These are phyloP conservation scores for Tolypocladium pustulatum DNA, from an alignment of 2,329 filamentous ascomycete species.

Conservation along the genomic window DNA sequence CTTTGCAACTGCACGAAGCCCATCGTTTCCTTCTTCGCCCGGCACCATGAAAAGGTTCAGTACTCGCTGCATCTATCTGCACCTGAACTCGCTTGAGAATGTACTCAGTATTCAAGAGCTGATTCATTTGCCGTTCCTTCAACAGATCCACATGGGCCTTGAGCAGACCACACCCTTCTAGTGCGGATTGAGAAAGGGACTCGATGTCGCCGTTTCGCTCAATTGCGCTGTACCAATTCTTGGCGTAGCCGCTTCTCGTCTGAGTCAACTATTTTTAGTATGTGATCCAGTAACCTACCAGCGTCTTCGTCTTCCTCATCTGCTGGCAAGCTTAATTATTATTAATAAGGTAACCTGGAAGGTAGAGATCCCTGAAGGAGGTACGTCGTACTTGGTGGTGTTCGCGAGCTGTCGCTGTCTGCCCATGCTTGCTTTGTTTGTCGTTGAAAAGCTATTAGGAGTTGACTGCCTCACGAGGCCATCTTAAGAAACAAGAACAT, in stretches of 20 bases:
- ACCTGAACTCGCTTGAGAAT: conserved; percentile 25
- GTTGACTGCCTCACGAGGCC: not conserved
- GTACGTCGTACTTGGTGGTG: too few species aligned
- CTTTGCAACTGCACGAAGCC: not conserved
- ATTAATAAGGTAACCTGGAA: too few species aligned
- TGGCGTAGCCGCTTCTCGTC: not conserved
- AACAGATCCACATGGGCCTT: conserved; percentile 17
- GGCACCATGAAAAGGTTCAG: not conserved
- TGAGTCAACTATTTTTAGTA: conserved; percentile 7
- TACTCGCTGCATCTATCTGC: conserved; percentile 26
- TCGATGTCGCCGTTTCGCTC: not conserved
- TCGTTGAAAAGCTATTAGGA: not conserved
- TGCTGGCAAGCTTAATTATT: conserved; percentile 25
- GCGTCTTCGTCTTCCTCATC: conserved; percentile 23
- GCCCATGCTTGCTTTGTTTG: not conserved
- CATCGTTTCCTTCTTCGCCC: not conserved
- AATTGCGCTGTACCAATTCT: too few species aligned
- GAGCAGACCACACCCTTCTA: conserved; percentile 11
- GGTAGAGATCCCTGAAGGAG: too few species aligned
- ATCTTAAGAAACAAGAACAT: not conserved
- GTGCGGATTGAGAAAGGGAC: not conserved
- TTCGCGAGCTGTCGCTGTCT: too few species aligned
- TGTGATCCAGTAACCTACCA: conserved; percentile 22
- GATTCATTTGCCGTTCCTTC: conserved; percentile 22
- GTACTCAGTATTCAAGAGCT: conserved; percentile 23